phyloP scores from a whole-genome alignment of 2,329 filamentous ascomycete genomes.

The Neofusicoccum sp. region DNA sequence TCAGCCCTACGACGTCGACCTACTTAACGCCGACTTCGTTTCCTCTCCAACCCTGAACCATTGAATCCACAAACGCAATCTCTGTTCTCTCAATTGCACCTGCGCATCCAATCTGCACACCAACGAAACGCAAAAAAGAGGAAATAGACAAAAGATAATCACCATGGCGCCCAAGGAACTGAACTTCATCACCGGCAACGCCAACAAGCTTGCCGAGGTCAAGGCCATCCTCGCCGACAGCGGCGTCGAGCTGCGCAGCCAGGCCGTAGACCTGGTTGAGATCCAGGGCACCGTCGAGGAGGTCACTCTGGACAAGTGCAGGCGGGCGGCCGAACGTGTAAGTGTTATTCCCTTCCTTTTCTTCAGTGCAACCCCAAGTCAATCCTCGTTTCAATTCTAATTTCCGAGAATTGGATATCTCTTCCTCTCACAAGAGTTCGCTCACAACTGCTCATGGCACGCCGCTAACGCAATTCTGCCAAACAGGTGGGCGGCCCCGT shows the following conservation, averaged over 20 bases:
- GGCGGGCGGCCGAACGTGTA: slow-evolving; percentile 75
- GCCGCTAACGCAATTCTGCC: no score
- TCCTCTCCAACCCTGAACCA: background rate
- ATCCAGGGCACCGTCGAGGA: slow-evolving; percentile 92
- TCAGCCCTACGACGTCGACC: slow-evolving; percentile 1
- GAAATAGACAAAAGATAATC: background rate
- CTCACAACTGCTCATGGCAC: no score
- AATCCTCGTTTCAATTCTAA: slow-evolving; percentile 11
- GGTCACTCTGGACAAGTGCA: slow-evolving; percentile 84
- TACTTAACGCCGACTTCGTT: background rate
- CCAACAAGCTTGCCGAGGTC: slow-evolving; percentile 89
- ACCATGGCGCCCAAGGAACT: slow-evolving; percentile 56
- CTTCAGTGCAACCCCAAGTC: background rate
- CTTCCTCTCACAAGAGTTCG: no score
- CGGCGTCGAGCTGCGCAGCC: slow-evolving; percentile 68
- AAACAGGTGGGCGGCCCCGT: slow-evolving; percentile 79
- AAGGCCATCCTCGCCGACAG: slow-evolving; percentile 76
- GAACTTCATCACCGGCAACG: slow-evolving; percentile 96
- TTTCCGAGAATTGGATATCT: no score
- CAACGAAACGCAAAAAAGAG: slow-evolving; percentile 11
- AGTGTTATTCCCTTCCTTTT: slow-evolving; percentile 24
- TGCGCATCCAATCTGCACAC: background rate
- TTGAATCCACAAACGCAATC: background rate
- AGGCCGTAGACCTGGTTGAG: slow-evolving; percentile 78
- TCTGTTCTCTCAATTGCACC: slow-evolving; percentile 6